Base-by-base conservation (phyloP, 23 red algal species). In the Gracilaria domingensis region DNA sequence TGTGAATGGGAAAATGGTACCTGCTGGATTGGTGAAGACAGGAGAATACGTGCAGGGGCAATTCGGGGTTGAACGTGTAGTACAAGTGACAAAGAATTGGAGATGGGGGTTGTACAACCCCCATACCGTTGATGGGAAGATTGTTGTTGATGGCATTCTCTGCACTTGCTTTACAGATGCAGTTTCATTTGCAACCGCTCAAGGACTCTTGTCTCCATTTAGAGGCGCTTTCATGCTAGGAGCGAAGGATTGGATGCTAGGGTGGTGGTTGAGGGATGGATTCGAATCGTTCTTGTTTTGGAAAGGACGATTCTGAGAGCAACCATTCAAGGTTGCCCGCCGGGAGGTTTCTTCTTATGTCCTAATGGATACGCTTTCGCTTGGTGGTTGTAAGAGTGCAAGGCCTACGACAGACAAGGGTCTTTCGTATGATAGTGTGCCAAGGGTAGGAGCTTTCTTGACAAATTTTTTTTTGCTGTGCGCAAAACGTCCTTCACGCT, bases 101-200 rank as follows among this genome's bases (percentile, higher is more conserved):
- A 9, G 14, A 13, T 51, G 83, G 62, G 83, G 83, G 9, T 53
- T 86, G n/a, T 86, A 54, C 8, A 86, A 86, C 32, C 60, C 83
- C 11, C 83, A 86, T 18, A 86, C 83, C 14, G 34, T 90, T 13
- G 42, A 66, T 37, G 87, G 87, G 1, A 14, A 59, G 16, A 81
- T 90, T 69, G 87, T 90, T 8, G 87, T 90, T 11, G 56, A 80
- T 24, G 64, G 64, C 4, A 23, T 90, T 1, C 30, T 67, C 12
- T 70, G 54, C 35, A 79, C 48, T 17, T 53, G 49, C 20, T 90
- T 76, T 54, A 90, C 87, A 14, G 64, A 18, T 42, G 87, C 87
- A 8, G 38, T 90, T 47, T 0, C 55, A 3, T 32, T 33, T 2
- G 17, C 8, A 35, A 12, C 64, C 2, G 87, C 71, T 1, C 42